Evolutionary conservation across 306 rosid species (phyloP), one percentile per base, ranked within the genome.

Genomic region (Senna siamea): DNA sequence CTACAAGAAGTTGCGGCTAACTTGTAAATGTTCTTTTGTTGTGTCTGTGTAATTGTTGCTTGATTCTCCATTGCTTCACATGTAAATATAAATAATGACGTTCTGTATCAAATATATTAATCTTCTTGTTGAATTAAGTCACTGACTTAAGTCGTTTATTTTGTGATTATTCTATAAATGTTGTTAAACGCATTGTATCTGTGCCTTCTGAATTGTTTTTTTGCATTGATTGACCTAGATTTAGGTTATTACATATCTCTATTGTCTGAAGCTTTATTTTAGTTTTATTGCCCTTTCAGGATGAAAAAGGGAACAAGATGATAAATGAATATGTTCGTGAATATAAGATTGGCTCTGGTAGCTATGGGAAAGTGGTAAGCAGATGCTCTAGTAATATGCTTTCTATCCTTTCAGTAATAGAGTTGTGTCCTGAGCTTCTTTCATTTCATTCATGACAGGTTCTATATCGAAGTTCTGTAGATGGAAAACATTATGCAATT

Each of bases 331-430:
- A 91, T 70, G 84, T 91, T 74, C 98, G 97, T 32, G 98, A 89
- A 79, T 85, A 13, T 72, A 91, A 85, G 87, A 93, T 93, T 80
- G 98, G 98, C 57, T 73, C 97, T 23, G 97, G 98, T 68, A 93
- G 98, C 88, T 93, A 93, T 1, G 98, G 98, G 81, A 93, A 93
- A 93, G 98, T 93, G 96, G 98, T 93, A 78, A 82, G 87, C 51
- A 30, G 70, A 6, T 67, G 47, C 62, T 60, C 53, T 76, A 18
- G 26, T 51, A 66, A 34, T 78, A 50, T 35, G 34, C 35, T 80
- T 26, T 73, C 26, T 62, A 37, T 81, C 17, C 15, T 18, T 18
- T 76, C 66, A 9, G 23, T 23, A 63, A 66, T 55, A 5, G 28
- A 41, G 23, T 58, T 78, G 3, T 78, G n/a, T 64, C 66, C 53